phyloP scores from a whole-genome alignment of 495 filamentous ascomycete species.

The Penicillium silybi region DNA sequence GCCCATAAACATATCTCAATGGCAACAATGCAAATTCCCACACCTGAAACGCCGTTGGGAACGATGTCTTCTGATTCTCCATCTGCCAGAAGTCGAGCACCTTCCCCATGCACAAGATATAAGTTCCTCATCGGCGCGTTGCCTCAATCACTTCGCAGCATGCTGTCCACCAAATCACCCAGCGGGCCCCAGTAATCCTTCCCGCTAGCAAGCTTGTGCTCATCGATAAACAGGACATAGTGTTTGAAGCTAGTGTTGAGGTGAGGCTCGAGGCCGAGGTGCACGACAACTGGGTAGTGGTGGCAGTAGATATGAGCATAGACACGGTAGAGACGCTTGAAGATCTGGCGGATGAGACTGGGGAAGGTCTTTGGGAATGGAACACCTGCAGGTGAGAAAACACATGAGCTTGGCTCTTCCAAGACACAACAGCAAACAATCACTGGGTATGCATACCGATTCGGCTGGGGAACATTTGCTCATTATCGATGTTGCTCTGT shows the following conservation, averaged over 20 bases:
- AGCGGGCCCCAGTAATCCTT: conserved; percentile 99
- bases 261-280: conserved; percentile 93
- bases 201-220: conserved; percentile 80
- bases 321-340: conserved; percentile 97
- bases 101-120: conserved; percentile 6
- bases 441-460: conserved; percentile 56
- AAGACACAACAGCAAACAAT: too few species aligned
- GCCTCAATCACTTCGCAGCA: conserved; percentile 82
- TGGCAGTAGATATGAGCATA: conserved; percentile 99
- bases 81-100: conserved; percentile 1
- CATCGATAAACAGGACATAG: conserved; percentile 94
- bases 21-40: conserved; percentile 17
- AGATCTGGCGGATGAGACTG: conserved; percentile 81
- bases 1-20: conserved; percentile 8
- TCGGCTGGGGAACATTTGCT: conserved; percentile 86
- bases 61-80: conserved; percentile 2
- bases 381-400: conserved; percentile 55
- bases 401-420: conserved; percentile 1
- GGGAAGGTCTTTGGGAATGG: conserved; percentile 94
- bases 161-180: conserved; percentile 93
- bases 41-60: conserved; percentile 28
- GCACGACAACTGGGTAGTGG: conserved; percentile 94
- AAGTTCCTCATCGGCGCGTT: background rate
- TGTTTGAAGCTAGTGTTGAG: conserved; percentile 99
- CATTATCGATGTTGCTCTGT: conserved; percentile 91